Base-by-base conservation (phyloP, 202 grass and related monocot genomes). In the Eragrostis tef region DNA sequence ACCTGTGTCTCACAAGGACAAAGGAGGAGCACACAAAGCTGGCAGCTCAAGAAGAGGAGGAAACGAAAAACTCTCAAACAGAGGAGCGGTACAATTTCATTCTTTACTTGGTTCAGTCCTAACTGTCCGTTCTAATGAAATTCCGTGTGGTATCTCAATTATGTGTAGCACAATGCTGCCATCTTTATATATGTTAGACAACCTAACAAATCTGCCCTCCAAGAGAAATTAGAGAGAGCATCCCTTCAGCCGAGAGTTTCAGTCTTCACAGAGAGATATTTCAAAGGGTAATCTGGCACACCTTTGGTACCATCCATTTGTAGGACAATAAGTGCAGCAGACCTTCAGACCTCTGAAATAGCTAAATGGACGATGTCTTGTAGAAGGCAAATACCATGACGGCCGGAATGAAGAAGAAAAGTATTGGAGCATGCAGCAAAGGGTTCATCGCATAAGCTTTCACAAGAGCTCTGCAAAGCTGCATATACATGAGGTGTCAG, bases 401-500 rank as follows among this genome's bases (percentile, higher is more conserved):
- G 8, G 71, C 80, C 71, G 95, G 95, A 80, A 93, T 84, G 72
- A 86, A 85, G 81, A 94, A 93, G 77, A 81, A 88, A 76, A 90
- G 88, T 43, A 93, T 66, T 34, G 90, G 92, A 14, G 90, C 87
- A 66, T 98, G 86, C 53, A 93, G 60, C 31, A 98, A 67, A 58
- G 95, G 90, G 79, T 98, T 94, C 84, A 98, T 98, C 26, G 88
- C 83, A 79, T 88, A 98, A 36, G 95, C 95, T 77, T 88, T 98
- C 53, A 93, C 90, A 74, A 98, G 85, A 76, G 88, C 90, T 81
- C 88, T 94, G 77, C 90, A 98, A 67, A 90, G 60, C 95, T 98
- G 90, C 79, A 89, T 29, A 71, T 49, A 31, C 17, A 46, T 41
- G 70, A 82, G 44, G 39, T 4, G 12, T 80, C 71, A 87, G 49